Conservation (phyloP, 768 basidiomycete species). For the Gelatoporia subvermispora region DNA sequence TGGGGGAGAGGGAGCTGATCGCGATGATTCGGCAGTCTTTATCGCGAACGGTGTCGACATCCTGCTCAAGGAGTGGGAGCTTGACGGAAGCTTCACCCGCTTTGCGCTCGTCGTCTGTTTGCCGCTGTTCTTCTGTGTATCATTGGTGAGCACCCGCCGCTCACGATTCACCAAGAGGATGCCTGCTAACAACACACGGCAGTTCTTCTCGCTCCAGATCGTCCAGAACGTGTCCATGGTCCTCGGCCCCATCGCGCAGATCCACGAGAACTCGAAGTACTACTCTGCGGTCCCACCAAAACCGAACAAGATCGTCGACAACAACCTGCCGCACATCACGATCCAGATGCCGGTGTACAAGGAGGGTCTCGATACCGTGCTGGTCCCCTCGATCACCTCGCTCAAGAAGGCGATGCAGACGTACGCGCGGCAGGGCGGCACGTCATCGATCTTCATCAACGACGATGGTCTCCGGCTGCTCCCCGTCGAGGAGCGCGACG, state of each 20-base stretch:
- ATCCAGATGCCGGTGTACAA: conserved; percentile 57
- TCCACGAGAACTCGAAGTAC: conserved; percentile 47
- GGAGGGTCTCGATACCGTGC: conserved; percentile 40
- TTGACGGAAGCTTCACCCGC: conserved; percentile 39
- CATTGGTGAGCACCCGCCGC: conserved; percentile 27
- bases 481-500: conserved; percentile 39
- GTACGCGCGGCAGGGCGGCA: conserved; percentile 63
- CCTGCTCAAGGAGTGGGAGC: conserved; percentile 48
- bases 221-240: conserved; percentile 35
- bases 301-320: conserved; percentile 40
- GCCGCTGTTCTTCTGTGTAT: conserved; percentile 42
- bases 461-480: conserved; percentile 57
- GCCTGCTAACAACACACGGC: not conserved
- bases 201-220: conserved; percentile 39
- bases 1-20: not conserved
- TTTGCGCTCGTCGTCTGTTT: conserved; percentile 40
- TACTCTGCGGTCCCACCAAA: conserved; percentile 43
- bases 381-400: conserved; percentile 48
- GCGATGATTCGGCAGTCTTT: conserved; percentile 39
- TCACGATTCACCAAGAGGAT: not conserved
- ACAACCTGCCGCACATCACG: conserved; percentile 43
- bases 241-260: conserved; percentile 51
- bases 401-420: conserved; percentile 59
- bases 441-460: conserved; percentile 52
- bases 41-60: conserved; percentile 60